Conservation (phyloP, 2,329 filamentous ascomycete species). For the Xylaria sp. region DNA sequence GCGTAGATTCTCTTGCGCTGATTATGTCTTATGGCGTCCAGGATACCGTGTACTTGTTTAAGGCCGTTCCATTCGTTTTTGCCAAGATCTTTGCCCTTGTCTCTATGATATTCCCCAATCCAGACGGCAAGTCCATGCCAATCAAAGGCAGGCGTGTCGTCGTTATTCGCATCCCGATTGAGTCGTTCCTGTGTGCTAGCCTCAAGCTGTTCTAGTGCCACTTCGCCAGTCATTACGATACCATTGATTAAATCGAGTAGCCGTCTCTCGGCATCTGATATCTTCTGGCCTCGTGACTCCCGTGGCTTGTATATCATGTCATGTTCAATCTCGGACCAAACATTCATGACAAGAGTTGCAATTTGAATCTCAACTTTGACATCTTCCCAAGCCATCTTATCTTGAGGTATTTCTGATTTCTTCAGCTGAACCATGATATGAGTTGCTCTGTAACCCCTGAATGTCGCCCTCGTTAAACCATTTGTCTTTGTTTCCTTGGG, state of each 20-base stretch:
- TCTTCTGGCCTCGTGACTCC: background rate
- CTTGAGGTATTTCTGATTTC: background rate
- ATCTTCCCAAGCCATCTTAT: background rate
- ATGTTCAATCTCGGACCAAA: conserved; percentile 1
- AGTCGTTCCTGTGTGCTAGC: background rate
- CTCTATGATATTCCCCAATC: background rate
- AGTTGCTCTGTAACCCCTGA: background rate
- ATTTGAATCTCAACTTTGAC: background rate
- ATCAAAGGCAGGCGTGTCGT: background rate
- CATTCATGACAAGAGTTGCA: conserved; percentile 2
- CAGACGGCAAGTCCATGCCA: background rate
- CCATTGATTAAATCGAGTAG: background rate
- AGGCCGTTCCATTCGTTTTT: background rate
- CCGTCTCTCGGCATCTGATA: background rate
- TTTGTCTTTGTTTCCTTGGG: background rate
- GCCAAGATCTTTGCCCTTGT: background rate
- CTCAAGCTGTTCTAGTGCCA: background rate
- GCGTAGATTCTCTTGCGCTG: background rate
- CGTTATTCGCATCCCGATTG: background rate
- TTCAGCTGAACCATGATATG: background rate
- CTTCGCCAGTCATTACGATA: background rate
- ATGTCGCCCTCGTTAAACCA: background rate
- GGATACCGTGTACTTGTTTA: background rate
- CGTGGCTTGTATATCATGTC: background rate
- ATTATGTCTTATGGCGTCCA: background rate